phyloP scores from a whole-genome alignment of 1,284 basidiomycete species.

The Irpex rosettiformis region DNA sequence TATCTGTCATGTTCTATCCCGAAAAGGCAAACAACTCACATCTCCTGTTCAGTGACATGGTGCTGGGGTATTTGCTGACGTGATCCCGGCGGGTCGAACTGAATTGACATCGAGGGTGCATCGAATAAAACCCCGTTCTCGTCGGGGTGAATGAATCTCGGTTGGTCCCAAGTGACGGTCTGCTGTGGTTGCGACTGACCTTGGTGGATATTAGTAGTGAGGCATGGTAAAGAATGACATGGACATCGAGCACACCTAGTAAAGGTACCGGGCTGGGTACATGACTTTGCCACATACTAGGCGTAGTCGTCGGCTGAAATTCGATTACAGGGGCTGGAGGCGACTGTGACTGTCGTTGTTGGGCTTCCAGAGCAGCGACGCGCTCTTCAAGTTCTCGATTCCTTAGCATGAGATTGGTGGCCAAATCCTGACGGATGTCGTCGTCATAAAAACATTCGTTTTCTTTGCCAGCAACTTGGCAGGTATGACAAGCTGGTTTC shows the following conservation, averaged over 20 bases:
- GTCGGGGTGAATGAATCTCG: background rate
- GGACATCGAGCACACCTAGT: background rate
- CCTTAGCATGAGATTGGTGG: conserved; percentile 20
- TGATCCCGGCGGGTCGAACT: background rate
- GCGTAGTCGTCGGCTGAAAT: background rate
- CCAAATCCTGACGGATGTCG: conserved; percentile 19
- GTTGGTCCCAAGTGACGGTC: background rate
- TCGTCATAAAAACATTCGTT: conserved; percentile 27
- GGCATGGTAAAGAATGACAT: background rate
- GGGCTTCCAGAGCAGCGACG: conserved; percentile 20
- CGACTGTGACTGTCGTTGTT: background rate
- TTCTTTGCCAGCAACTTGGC: conserved; percentile 27
- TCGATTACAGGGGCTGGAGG: background rate
- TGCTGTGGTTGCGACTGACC: background rate
- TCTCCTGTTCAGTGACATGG: background rate
- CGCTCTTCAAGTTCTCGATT: conserved; percentile 23
- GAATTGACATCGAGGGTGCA: background rate
- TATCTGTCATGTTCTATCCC: background rate
- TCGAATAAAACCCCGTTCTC: background rate
- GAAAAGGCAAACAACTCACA: background rate
- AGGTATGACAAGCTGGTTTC: conserved; percentile 26
- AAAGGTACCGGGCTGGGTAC: background rate
- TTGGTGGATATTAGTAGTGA: background rate
- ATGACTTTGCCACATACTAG: background rate
- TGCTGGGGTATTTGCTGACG: background rate